Evolutionary conservation across 2,329 filamentous ascomycete genomes (phyloP).

Genomic region (Pseudocercospora vitis): DNA sequence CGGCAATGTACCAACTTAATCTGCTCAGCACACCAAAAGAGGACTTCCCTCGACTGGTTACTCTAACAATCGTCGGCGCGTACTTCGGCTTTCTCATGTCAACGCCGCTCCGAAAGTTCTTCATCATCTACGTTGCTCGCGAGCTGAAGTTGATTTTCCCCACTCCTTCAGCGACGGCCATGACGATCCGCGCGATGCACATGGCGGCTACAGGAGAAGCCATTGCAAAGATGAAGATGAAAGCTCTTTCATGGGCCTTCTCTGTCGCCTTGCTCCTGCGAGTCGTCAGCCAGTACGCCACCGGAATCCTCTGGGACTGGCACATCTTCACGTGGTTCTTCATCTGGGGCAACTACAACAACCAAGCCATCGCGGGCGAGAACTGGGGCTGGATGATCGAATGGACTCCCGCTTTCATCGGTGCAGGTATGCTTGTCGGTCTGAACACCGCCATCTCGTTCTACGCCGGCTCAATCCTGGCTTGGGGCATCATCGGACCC

Average conservation of each 20-base stretch:
- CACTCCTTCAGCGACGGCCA: constrained; percentile 59
- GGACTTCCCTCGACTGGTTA: constrained; percentile 60
- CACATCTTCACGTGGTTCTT: constrained; percentile 51
- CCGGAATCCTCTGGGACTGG: constrained; percentile 57
- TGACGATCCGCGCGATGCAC: constrained; percentile 65
- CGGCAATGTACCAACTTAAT: constrained; percentile 59
- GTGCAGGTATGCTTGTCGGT: constrained; percentile 58
- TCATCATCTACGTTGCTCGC: constrained; percentile 64
- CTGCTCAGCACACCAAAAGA: constrained; percentile 53
- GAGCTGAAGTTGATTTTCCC: constrained; percentile 62
- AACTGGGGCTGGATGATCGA: constrained; percentile 64
- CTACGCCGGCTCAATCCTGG: constrained; percentile 56
- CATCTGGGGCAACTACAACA: constrained; percentile 56
- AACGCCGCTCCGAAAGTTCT: constrained; percentile 58
- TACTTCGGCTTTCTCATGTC: constrained; percentile 61
- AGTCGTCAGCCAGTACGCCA: constrained; percentile 59
- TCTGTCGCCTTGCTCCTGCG: constrained; percentile 52
- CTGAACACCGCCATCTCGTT: constrained; percentile 61
- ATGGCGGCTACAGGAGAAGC: constrained; percentile 53
- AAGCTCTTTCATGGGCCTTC: constrained; percentile 56
- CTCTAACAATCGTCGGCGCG: constrained; percentile 61
- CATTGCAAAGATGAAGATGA: constrained; percentile 59
- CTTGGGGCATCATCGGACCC: constrained; percentile 60
- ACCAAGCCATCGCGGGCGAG: constrained; percentile 54
- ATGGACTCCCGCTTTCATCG: constrained; percentile 62